These are phyloP conservation scores for Scheffersomyces segobiensis DNA, from an alignment of 1,139 yeast species.

Conservation along the genomic window DNA sequence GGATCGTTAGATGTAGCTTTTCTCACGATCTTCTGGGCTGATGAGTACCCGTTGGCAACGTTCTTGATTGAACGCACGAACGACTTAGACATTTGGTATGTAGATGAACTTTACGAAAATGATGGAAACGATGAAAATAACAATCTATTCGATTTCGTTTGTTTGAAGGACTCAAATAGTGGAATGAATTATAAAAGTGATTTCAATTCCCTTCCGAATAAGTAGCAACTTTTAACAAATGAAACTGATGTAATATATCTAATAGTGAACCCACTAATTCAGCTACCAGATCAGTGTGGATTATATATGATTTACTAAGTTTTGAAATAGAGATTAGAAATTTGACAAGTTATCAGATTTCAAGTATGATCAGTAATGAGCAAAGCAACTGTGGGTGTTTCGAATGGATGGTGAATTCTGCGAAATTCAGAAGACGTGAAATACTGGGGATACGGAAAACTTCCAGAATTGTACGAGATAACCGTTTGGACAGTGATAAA, in stretches of 20 bases:
- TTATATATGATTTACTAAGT: too few relatives aligned
- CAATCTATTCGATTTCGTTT: too few relatives aligned
- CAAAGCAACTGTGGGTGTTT: neutral
- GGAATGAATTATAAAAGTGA: neutral
- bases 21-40: constrained; percentile 84
- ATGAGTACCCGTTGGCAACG: constrained; percentile 88
- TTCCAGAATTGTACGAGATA: neutral
- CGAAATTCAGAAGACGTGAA: neutral
- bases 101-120: neutral
- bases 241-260: neutral
- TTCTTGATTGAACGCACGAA: constrained; percentile 87
- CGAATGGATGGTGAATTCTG: neutral
- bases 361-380: neutral
- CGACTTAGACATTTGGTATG: constrained; percentile 63
- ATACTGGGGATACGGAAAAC: neutral
- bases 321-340: neutral
- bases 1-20: constrained; percentile 93
- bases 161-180: too few relatives aligned
- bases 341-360: neutral
- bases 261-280: too few relatives aligned
- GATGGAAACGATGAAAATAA: neutral
- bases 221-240: neutral
- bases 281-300: too few relatives aligned
- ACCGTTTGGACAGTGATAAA: neutral
- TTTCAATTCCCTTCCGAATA: neutral